A percentile compares a stretch with the other conserved stretches of the same genome.
Conservation (phyloP, 176 grass and related monocot species). For the Aegilops speltoides region DNA sequence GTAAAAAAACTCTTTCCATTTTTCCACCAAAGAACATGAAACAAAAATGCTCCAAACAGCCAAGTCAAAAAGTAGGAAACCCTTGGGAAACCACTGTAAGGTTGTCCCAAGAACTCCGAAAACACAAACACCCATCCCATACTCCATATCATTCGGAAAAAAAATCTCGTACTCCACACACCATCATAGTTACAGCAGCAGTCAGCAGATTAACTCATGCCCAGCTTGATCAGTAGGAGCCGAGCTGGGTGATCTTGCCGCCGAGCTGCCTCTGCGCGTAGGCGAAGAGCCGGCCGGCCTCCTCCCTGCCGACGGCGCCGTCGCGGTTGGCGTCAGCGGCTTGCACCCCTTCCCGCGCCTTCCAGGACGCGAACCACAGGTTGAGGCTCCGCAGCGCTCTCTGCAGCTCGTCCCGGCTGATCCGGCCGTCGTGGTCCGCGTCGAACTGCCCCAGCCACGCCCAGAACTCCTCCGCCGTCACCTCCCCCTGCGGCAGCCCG, state of each 20-base stretch:
- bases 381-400: constrained; percentile 54
- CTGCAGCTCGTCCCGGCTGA: constrained; percentile 66
- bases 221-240: too few species aligned
- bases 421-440: constrained; percentile 48
- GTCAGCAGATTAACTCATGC: not conserved
- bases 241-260: too few species aligned
- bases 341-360: constrained; percentile 48
- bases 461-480: constrained; percentile 65
- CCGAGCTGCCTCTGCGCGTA: too few species aligned
- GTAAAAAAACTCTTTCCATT: too few species aligned
- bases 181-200: too few species aligned
- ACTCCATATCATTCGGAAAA: too few species aligned
- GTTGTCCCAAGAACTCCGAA: not conserved
- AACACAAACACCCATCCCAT: not conserved
- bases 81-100: not conserved
- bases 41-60: too few species aligned
- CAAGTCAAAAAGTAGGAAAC: not conserved
- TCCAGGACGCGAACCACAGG: constrained; percentile 72
- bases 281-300: constrained; percentile 39
- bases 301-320: constrained; percentile 44
- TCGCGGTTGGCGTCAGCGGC: constrained; percentile 50
- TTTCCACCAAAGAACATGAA: too few species aligned
- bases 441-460: constrained; percentile 84
- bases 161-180: too few species aligned
- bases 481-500: constrained; percentile 55